Base-by-base conservation (phyloP, 2,329 filamentous ascomycete genomes). In the Diaporthe helianthi region DNA sequence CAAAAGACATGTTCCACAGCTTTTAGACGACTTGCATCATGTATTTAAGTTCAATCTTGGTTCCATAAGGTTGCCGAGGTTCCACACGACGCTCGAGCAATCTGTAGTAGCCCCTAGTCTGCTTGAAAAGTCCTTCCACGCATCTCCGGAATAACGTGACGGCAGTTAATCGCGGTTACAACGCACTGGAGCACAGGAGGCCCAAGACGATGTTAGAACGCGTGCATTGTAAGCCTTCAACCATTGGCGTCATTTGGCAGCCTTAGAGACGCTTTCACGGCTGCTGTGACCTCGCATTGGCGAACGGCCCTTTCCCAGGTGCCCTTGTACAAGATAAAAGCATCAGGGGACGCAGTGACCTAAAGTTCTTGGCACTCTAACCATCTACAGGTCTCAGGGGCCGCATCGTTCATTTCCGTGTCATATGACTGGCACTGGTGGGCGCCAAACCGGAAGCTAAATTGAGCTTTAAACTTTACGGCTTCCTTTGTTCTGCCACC, bases 341-440 rank as follows among this genome's bases (percentile, higher is more conserved):
- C n/a, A 63, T n/a, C 58, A 26, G 8, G 2, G 12, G 12, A 17
- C n/a, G n/a, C n/a, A n/a, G n/a, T 36, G 13, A 63, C 33, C 17
- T 47, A 49, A 19, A 36, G 5, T 49, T 29, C 58, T 63, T 63
- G 58, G 58, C 58, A 63, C n/a, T 49, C 58, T 63, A 63, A 63
- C 58, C 58, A n/a, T n/a, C n/a, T n/a, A n/a, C n/a, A n/a, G n/a
- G 44, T n/a, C 10, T 63, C 58, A 63, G 58, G 44, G 33, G 58
- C 8, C 44, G 41, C 44, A 49, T 49, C 29, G 44, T 49, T 63
- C 58, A 63, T 63, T 63, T 63, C 58, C 44, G 58, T 36, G 58
- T 49, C 58, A 63, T 63, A 63, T 63, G 58, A 63, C 58, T 24
- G 58, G 15, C 29, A 29, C 55, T 38, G 5, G 41, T 10, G 24